Evolutionary conservation across 2,329 filamentous ascomycete species (phyloP).

Genomic region (Nemania sp.): DNA sequence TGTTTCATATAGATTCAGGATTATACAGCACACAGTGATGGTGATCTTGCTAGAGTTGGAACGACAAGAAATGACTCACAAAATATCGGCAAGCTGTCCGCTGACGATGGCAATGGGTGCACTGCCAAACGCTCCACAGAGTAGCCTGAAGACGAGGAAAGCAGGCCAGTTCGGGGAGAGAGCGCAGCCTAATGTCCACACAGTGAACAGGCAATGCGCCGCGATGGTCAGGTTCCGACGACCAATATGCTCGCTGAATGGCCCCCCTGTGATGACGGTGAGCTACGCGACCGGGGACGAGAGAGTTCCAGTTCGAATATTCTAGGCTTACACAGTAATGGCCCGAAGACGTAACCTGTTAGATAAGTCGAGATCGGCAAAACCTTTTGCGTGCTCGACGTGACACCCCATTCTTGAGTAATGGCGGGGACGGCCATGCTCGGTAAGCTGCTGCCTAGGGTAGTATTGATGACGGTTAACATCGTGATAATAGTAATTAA

Average conservation of each 20-base stretch:
- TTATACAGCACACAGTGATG: neutral
- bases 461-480: constrained; percentile 67
- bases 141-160: constrained; percentile 58
- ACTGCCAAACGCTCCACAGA: constrained; percentile 57
- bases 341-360: constrained; percentile 64
- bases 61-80: constrained; percentile 31
- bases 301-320: neutral
- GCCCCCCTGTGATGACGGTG: constrained; percentile 60
- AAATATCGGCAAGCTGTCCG: constrained; percentile 69
- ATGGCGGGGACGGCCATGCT: constrained; percentile 65
- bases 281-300: neutral
- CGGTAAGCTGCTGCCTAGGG: constrained; percentile 66
- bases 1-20: neutral
- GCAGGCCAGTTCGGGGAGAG: constrained; percentile 56
- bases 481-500: constrained; percentile 59
- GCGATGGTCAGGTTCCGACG: constrained; percentile 51
- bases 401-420: constrained; percentile 58
- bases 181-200: constrained; percentile 60
- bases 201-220: constrained; percentile 52
- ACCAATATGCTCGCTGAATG: constrained; percentile 67
- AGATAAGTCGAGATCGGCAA: constrained; percentile 67
- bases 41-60: neutral
- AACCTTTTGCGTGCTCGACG: constrained; percentile 48
- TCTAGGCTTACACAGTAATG: constrained; percentile 33
- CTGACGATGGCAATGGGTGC: constrained; percentile 64